A percentile compares a stretch with the other conserved stretches of the same genome.
These are phyloP conservation scores for Didymella lethalis DNA, from an alignment of 2,329 filamentous ascomycete genomes.

Conservation along the genomic window DNA sequence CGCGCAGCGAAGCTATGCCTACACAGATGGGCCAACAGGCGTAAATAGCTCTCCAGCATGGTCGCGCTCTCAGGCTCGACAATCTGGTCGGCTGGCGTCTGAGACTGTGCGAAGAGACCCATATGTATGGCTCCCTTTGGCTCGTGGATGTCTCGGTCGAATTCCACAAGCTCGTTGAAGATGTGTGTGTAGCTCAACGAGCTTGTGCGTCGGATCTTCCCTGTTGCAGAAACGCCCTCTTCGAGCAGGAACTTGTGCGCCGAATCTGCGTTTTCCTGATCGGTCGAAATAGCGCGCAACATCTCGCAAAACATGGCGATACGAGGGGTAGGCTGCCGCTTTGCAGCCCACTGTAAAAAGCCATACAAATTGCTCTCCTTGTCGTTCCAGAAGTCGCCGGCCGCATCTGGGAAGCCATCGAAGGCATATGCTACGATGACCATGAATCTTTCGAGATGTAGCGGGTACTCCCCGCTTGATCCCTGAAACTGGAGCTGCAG, in stretches of 20 bases:
- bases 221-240: slow-evolving; percentile 72
- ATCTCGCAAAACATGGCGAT: slow-evolving; percentile 97
- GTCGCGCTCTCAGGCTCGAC: slow-evolving; percentile 94
- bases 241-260: slow-evolving; percentile 91
- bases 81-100: slow-evolving; percentile 58
- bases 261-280: slow-evolving; percentile 80
- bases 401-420: slow-evolving; percentile 82
- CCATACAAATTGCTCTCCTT: slow-evolving; percentile 92
- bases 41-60: slow-evolving; percentile 94
- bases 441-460: slow-evolving; percentile 84
- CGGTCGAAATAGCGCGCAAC: slow-evolving; percentile 85
- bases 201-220: slow-evolving; percentile 81
- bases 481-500: slow-evolving; percentile 55
- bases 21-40: slow-evolving; percentile 83
- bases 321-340: slow-evolving; percentile 91
- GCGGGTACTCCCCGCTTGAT: slow-evolving; percentile 61
- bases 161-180: slow-evolving; percentile 86
- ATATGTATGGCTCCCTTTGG: slow-evolving; percentile 66
- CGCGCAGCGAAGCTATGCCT: slow-evolving; percentile 76
- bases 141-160: slow-evolving; percentile 80
- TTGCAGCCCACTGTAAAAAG: slow-evolving; percentile 96
- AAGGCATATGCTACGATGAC: slow-evolving; percentile 92
- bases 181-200: slow-evolving; percentile 94
- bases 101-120: slow-evolving; percentile 61
- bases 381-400: slow-evolving; percentile 89